Percentiles rank a stretch among this genome's conserved stretches.
These are phyloP conservation scores for Annona cherimola DNA, from an alignment of 164 flowering plant species.

Conservation along the genomic window DNA sequence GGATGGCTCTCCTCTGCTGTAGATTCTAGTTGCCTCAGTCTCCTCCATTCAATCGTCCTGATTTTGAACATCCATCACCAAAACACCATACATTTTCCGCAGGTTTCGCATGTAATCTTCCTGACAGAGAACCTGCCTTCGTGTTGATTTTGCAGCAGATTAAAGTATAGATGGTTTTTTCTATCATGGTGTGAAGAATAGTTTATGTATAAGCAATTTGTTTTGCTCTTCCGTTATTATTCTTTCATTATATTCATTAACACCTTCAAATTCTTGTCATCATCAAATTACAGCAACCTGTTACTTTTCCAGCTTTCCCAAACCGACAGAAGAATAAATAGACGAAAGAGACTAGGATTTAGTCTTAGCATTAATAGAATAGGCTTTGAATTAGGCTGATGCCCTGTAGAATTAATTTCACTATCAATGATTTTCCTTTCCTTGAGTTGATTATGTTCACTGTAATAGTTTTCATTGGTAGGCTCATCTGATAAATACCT, in stretches of 20 bases:
- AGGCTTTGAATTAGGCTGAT: too few relatives aligned
- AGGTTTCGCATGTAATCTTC: background rate
- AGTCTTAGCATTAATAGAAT: too few relatives aligned
- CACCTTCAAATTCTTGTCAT: background rate
- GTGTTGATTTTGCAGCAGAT: background rate
- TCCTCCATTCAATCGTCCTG: background rate
- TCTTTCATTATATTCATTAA: background rate
- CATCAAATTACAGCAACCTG: too few relatives aligned
- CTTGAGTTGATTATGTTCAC: too few relatives aligned
- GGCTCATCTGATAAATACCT: too few relatives aligned
- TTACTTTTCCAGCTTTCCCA: too few relatives aligned
- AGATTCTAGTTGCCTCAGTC: slow-evolving; percentile 49
- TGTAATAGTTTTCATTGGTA: too few relatives aligned
- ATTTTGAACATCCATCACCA: background rate
- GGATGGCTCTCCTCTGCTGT: slow-evolving; percentile 67
- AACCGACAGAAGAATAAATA: too few relatives aligned
- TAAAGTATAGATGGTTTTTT: background rate
- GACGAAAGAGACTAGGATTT: too few relatives aligned
- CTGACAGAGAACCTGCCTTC: background rate
- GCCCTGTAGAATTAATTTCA: too few relatives aligned
- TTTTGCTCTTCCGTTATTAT: background rate
- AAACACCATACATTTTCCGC: background rate
- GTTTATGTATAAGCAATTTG: background rate
- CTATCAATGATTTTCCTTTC: too few relatives aligned
- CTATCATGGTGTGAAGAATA: background rate